These are phyloP conservation scores for Pontederia crassipes DNA, from an alignment of 176 grass and related monocot species.

Conservation along the genomic window DNA sequence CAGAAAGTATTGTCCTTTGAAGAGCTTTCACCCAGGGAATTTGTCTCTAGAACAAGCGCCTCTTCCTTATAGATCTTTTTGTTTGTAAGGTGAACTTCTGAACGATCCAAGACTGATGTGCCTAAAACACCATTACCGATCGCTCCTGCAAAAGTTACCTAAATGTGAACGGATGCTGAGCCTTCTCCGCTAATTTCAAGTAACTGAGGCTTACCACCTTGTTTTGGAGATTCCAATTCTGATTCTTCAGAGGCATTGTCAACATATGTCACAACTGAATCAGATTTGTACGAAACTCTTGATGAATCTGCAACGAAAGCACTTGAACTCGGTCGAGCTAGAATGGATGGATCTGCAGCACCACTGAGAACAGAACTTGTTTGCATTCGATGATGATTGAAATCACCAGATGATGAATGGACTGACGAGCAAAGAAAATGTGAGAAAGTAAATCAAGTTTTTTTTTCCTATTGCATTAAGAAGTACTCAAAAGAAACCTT, in stretches of 20 bases:
- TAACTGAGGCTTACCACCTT: conserved; percentile 19
- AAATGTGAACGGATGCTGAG: conserved; percentile 11
- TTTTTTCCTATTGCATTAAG: too few relatives aligned
- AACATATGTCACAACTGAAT: conserved; percentile 23
- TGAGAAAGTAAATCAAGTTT: too few relatives aligned
- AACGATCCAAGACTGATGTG: conserved; percentile 33
- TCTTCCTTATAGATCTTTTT: conserved; percentile 29
- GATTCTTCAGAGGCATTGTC: conserved; percentile 29
- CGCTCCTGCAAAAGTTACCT: conserved; percentile 26
- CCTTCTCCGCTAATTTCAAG: conserved; percentile 22
- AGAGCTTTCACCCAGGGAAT: conserved; percentile 35
- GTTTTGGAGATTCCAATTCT: conserved; percentile 16
- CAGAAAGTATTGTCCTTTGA: conserved; percentile 8
- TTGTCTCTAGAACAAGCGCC: conserved; percentile 20
- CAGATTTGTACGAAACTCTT: conserved; percentile 17
- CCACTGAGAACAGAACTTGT: conserved; percentile 34
- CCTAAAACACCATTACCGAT: conserved; percentile 48
- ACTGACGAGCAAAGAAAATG: neutral
- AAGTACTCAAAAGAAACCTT: too few relatives aligned
- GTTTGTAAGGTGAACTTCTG: conserved; percentile 23
- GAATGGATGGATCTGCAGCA: conserved; percentile 17
- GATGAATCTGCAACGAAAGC: conserved; percentile 23
- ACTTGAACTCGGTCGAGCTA: conserved; percentile 31
- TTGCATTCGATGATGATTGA: conserved; percentile 44
- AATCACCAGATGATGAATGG: conserved; percentile 60